Evolutionary conservation across 202 grass and related monocot genomes (phyloP).

Genomic region (Schoenoplectus triqueter): DNA sequence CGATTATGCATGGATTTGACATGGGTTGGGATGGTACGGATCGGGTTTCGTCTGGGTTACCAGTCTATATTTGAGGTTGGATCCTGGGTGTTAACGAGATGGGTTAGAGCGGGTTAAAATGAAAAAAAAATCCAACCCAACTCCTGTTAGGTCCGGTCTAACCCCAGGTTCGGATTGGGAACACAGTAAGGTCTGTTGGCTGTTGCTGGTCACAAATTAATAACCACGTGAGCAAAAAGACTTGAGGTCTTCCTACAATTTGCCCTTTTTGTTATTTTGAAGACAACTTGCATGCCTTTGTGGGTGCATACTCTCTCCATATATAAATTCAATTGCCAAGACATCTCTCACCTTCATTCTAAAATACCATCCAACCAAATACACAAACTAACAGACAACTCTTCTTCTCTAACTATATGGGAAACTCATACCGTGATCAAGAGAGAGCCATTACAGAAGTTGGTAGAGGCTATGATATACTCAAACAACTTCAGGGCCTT

Average conservation of each 20-base stretch:
- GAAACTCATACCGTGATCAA: conserved; percentile 26
- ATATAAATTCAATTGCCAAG: not conserved
- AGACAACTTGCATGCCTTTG: not conserved
- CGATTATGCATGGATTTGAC: too few relatives aligned
- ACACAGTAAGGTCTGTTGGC: not conserved
- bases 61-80: too few relatives aligned
- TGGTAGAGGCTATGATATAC: conserved; percentile 25
- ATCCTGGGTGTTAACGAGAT: too few relatives aligned
- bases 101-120: too few relatives aligned
- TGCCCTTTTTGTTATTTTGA: not conserved
- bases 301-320: not conserved
- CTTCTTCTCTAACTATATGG: not conserved
- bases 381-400: not conserved
- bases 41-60: too few relatives aligned
- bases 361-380: not conserved
- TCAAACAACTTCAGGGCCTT: conserved; percentile 29
- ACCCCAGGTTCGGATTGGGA: too few relatives aligned
- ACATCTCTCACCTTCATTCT: not conserved
- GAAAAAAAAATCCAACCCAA: too few relatives aligned
- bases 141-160: too few relatives aligned
- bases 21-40: too few relatives aligned
- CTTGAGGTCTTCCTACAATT: not conserved
- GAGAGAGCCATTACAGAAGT: conserved; percentile 23
- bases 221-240: not conserved
- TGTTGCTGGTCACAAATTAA: not conserved